Conservation (phyloP, 2,329 filamentous ascomycete genomes). For the Dothistroma pini region DNA sequence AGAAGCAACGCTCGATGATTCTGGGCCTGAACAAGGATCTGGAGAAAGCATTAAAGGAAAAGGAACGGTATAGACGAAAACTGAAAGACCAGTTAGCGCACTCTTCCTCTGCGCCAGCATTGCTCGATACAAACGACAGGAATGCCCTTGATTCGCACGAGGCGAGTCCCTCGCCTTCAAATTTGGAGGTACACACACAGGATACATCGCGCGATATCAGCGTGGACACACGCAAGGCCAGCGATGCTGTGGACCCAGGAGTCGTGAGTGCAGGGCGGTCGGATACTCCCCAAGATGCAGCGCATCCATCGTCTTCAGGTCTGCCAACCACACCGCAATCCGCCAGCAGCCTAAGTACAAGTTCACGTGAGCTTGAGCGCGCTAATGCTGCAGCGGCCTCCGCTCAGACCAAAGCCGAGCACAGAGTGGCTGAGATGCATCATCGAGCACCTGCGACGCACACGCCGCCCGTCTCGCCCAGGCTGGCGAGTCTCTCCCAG, state of each 20-base stretch:
- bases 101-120: conserved; percentile 33
- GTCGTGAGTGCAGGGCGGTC: conserved; percentile 25
- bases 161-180: conserved; percentile 29
- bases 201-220: conserved; percentile 24
- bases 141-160: conserved; percentile 23
- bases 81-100: conserved; percentile 68
- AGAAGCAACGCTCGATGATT: conserved; percentile 94
- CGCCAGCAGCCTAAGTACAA: conserved; percentile 17
- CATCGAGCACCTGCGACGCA: conserved; percentile 18
- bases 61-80: conserved; percentile 89
- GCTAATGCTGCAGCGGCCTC: conserved; percentile 10
- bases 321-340: conserved; percentile 25
- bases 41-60: conserved; percentile 85
- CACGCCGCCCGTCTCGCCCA: conserved; percentile 27
- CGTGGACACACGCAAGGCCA: conserved; percentile 30
- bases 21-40: conserved; percentile 91
- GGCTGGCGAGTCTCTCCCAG: conserved; percentile 14
- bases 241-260: conserved; percentile 26
- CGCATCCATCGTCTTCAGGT: conserved; percentile 15
- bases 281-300: conserved; percentile 32
- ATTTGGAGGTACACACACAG: conserved; percentile 8
- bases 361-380: conserved; percentile 18
- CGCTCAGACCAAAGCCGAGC: not conserved
- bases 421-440: conserved; percentile 5
- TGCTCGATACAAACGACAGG: conserved; percentile 20